Base-by-base conservation (phyloP, 768 basidiomycete genomes). In the Mrakia blollopis region DNA sequence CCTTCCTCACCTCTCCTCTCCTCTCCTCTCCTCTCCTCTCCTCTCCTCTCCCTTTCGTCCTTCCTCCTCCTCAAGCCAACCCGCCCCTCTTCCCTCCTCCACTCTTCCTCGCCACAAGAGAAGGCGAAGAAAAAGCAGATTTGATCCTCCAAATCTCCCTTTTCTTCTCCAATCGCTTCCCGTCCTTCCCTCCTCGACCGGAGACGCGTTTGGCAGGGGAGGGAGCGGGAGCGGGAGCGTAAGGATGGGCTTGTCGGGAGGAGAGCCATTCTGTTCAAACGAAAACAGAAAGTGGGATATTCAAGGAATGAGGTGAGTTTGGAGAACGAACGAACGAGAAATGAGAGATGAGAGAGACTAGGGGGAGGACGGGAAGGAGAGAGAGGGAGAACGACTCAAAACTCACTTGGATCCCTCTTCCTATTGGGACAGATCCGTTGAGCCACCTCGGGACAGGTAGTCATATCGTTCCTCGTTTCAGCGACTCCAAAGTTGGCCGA, bases 371-470 rank as follows among this genome's bases (percentile, higher is more conserved):
- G 57, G 18, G 23, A 8, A 25, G 57, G 57, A 30, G 57, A 25
- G 57, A 23, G 23, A 25, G 57, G 25, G 13, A 23, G n/a, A 21
- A 16, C 21, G 54, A 57, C 21, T 7, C 21, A 28, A 16, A 30
- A 60, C 57, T 60, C 57, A 60, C 57, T 25, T 8, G 57, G 57
- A 60, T 60, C 57, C 57, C 57, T 60, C 18, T 60, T 60, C 57
- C 57, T 60, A 23, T 60, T 60, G 23, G 57, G 57, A 60, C 57
- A 60, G 57, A 60, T 60, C 57, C 28, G 21, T 23, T 60, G 57
- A 25, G 57, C 57, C 10, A 30, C 57, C 1, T 25, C 57, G 25
- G 57, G 57, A 60, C 57, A 60, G 57, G 3, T 60, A 13, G 18
- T 30, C 57, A 6, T 30, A 13, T 60, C 44, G 44, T 60, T 60